Conservation (phyloP, 495 filamentous ascomycete genomes). For the Daldinia caldariorum region DNA sequence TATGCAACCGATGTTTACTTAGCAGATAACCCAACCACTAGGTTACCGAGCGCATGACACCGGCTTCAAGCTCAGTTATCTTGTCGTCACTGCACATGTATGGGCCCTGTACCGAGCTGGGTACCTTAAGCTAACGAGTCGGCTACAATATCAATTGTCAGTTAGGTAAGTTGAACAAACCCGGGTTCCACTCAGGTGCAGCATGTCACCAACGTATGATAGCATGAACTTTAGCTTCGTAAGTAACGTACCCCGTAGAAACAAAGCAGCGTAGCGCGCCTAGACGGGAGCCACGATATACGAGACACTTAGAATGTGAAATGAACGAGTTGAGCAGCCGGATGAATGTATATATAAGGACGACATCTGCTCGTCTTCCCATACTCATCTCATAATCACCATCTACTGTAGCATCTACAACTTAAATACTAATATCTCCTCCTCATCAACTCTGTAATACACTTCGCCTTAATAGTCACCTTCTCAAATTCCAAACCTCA, state of each 20-base stretch:
- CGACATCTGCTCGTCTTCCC: constrained; percentile 18
- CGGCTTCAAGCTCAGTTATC: constrained; percentile 20
- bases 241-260: constrained; percentile 35
- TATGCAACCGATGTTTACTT: neutral
- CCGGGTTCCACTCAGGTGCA: constrained; percentile 33
- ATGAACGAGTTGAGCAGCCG: constrained; percentile 11
- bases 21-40: constrained; percentile 20
- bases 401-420: constrained; percentile 26
- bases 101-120: neutral
- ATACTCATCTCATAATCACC: constrained; percentile 27
- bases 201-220: constrained; percentile 40
- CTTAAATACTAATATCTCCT: constrained; percentile 17
- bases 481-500: constrained; percentile 13
- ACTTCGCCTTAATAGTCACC: constrained; percentile 2
- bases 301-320: neutral
- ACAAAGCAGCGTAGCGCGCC: constrained; percentile 11
- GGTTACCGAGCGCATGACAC: neutral
- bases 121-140: constrained; percentile 4
- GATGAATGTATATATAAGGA: constrained; percentile 37
- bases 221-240: constrained; percentile 22
- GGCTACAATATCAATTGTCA: constrained; percentile 19
- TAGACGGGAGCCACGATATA: constrained; percentile 2
- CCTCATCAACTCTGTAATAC: constrained; percentile 16
- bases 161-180: neutral
- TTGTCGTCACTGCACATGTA: constrained; percentile 23